These are phyloP conservation scores for Tuber aestivum DNA, from an alignment of 495 filamentous ascomycete genomes.

Conservation along the genomic window DNA sequence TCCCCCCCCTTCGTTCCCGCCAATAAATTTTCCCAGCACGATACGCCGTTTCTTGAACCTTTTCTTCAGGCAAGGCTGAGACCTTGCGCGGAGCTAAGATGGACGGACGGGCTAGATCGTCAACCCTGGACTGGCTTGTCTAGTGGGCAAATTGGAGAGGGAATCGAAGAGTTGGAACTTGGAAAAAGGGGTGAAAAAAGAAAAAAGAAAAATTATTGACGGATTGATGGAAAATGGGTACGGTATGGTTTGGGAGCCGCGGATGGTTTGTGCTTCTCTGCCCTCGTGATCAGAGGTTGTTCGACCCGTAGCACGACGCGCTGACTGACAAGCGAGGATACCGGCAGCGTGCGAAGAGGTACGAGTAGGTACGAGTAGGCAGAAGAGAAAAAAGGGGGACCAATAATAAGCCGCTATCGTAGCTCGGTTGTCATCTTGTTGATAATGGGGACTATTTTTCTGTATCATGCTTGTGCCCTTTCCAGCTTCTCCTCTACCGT, in stretches of 20 bases:
- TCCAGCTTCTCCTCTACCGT: background rate
- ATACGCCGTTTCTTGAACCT: background rate
- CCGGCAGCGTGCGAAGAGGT: background rate
- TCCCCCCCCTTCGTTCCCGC: background rate
- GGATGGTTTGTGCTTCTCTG: background rate
- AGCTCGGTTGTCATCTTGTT: background rate
- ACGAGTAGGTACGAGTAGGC: too few relatives aligned
- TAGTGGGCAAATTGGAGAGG: background rate
- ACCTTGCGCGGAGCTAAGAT: background rate
- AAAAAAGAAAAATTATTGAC: too few relatives aligned
- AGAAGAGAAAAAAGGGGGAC: background rate
- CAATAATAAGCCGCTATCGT: background rate
- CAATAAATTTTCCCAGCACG: background rate
- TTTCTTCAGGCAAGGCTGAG: background rate
- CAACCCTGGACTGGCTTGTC: background rate
- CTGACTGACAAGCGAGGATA: background rate
- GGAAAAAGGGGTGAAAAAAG: background rate
- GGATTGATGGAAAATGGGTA: background rate
- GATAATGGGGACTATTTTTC: background rate
- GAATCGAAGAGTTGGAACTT: background rate
- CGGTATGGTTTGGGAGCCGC: background rate
- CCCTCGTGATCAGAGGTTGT: slow-evolving; percentile 1
- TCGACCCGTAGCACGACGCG: background rate
- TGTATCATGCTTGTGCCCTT: background rate
- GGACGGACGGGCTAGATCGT: background rate